A percentile compares a stretch with the other conserved stretches of the same genome.
Conservation (phyloP, 805 yeast species). For the Barnettozyma siamensis region DNA sequence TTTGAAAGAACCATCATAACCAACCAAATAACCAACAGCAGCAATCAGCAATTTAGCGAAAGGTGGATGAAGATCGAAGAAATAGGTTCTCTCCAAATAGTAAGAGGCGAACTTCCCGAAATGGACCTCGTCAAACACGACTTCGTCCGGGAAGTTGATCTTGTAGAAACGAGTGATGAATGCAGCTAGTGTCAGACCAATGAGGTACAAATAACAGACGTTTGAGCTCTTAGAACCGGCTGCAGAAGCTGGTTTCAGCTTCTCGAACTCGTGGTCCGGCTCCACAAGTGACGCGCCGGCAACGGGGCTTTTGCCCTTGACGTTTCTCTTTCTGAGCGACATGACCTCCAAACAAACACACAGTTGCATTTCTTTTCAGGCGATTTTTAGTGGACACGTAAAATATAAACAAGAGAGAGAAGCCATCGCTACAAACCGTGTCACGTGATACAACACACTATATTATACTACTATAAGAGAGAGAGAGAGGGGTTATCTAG, state of each 20-base stretch:
- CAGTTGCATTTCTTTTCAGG: not conserved
- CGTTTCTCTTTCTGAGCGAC: conserved; percentile 10
- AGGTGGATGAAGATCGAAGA: conserved; percentile 97
- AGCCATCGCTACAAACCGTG: not conserved
- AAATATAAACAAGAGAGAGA: not conserved
- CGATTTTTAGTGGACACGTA: not conserved
- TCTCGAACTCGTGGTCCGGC: not conserved
- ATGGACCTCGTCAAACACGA: conserved; percentile 83
- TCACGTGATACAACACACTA: conserved; percentile 1
- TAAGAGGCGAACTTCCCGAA: conserved; percentile 83
- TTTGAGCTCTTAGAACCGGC: not conserved
- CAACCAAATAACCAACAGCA: conserved; percentile 78
- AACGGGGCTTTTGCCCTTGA: not conserved
- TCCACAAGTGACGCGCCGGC: not conserved
- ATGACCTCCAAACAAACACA: not conserved
- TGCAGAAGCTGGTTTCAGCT: not conserved
- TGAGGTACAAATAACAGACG: not conserved
- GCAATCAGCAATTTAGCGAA: conserved; percentile 93
- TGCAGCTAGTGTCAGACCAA: conserved; percentile 56
- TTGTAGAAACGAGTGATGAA: conserved; percentile 60
- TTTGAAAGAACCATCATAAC: conserved; percentile 88
- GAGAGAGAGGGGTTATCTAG: too few species aligned
- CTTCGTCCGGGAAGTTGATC: conserved; percentile 63
- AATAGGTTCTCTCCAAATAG: conserved; percentile 84
- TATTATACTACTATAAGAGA: too few species aligned